Percentiles rank a stretch among this genome's conserved stretches.
Evolutionary conservation across 768 basidiomycete genomes (phyloP).

Genomic region (Galerina marginata): DNA sequence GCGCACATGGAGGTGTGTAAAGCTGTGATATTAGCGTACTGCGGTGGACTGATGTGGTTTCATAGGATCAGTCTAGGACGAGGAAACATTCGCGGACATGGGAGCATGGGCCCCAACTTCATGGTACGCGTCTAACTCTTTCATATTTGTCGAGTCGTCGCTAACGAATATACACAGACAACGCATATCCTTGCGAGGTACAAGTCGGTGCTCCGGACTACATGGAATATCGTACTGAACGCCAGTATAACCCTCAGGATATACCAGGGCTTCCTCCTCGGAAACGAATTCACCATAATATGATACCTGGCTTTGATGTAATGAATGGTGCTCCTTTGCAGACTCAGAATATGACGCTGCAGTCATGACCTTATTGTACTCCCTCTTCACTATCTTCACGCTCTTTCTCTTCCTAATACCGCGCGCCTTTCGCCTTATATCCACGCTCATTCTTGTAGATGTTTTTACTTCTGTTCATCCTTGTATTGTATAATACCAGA

Average conservation of each 20-base stretch:
- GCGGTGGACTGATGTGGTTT: constrained; percentile 16
- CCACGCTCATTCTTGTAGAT: constrained; percentile 24
- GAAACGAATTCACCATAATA: constrained; percentile 66
- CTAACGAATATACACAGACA: constrained; percentile 30
- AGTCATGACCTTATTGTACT: constrained; percentile 43
- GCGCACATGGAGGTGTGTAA: constrained; percentile 50
- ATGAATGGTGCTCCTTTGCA: constrained; percentile 59
- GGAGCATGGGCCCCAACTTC: constrained; percentile 56
- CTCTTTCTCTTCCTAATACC: constrained; percentile 24
- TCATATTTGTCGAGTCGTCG: not conserved
- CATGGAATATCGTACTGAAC: constrained; percentile 33
- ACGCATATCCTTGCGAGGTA: constrained; percentile 56
- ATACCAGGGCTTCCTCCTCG: constrained; percentile 60
- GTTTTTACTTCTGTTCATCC: constrained; percentile 13
- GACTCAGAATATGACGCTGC: constrained; percentile 59
- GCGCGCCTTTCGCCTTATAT: constrained; percentile 15
- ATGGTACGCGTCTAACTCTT: constrained; percentile 36
- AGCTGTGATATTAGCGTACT: not conserved
- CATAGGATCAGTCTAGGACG: constrained; percentile 46
- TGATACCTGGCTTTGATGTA: constrained; percentile 64
- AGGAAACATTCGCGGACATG: constrained; percentile 69
- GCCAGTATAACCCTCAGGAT: constrained; percentile 45
- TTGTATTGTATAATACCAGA: constrained; percentile 19
- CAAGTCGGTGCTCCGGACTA: constrained; percentile 30
- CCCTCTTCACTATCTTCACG: constrained; percentile 12